phyloP scores from a whole-genome alignment of 805 yeast species.

The Priceomyces haplophilus region DNA sequence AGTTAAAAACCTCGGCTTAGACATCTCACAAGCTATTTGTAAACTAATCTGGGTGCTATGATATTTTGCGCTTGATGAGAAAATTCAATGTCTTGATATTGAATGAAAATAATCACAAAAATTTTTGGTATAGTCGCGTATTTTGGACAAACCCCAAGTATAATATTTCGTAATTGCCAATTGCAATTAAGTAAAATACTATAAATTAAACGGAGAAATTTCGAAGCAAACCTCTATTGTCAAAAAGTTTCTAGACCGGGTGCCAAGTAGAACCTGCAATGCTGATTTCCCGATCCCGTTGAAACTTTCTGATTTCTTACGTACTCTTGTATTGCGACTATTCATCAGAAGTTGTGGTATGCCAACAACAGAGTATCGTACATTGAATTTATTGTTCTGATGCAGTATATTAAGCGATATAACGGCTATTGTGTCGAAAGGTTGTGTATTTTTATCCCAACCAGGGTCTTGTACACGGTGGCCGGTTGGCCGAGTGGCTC shows the following conservation, averaged over 20 bases:
- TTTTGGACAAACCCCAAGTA: not conserved
- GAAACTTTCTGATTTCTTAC: too few species aligned
- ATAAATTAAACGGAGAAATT: too few species aligned
- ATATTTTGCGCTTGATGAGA: not conserved
- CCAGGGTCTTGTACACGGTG: not conserved
- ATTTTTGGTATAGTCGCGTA: not conserved
- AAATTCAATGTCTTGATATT: not conserved
- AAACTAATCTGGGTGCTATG: not conserved
- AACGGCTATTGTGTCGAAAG: too few species aligned
- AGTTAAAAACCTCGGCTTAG: constrained; percentile 68
- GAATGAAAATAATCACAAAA: not conserved
- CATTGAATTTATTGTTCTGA: too few species aligned
- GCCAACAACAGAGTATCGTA: too few species aligned
- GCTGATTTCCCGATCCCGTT: too few species aligned
- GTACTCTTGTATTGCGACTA: too few species aligned
- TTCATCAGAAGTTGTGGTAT: too few species aligned
- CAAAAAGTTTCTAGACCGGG: not conserved
- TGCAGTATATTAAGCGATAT: too few species aligned
- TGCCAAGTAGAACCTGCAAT: not conserved
- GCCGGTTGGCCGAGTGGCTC: constrained; percentile 1
- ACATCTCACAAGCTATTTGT: constrained; percentile 17
- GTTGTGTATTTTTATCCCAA: not conserved
- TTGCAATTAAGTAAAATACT: constrained; percentile 2
- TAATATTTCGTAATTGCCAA: too few species aligned
- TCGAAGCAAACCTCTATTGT: not conserved